Conservation (phyloP, 176 grass and related monocot genomes). For the Leersia perrieri region DNA sequence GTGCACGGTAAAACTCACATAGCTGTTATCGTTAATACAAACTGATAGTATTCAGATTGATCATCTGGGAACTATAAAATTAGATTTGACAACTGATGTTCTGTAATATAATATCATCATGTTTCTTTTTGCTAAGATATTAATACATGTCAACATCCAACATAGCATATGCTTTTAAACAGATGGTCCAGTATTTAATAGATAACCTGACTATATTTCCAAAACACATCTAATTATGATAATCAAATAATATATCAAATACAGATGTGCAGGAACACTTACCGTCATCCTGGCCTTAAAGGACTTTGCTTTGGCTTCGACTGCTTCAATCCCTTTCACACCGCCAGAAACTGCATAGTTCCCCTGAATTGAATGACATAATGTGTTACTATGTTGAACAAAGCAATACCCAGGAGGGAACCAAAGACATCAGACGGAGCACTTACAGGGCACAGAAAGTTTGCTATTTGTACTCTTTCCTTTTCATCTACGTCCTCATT, state of each 20-base stretch:
- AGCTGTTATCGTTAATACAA: not conserved
- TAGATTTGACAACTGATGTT: not conserved
- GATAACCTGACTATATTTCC: not conserved
- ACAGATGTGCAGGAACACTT: slow-evolving; percentile 30
- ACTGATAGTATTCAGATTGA: not conserved
- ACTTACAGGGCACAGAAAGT: slow-evolving; percentile 89
- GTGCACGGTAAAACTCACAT: not conserved
- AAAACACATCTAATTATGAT: not conserved
- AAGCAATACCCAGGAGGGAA: not conserved
- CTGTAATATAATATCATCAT: not conserved
- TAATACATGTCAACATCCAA: not conserved
- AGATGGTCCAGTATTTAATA: not conserved
- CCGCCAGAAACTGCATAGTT: slow-evolving; percentile 98
- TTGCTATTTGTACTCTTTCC: slow-evolving; percentile 88
- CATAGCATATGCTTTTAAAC: not conserved
- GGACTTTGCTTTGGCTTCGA: slow-evolving; percentile 96
- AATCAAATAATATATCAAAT: not conserved
- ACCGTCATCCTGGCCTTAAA: slow-evolving; percentile 99
- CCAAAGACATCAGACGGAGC: slow-evolving; percentile 6
- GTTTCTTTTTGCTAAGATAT: not conserved
- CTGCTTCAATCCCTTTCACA: slow-evolving; percentile 90
- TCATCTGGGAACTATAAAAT: not conserved
- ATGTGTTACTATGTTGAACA: not conserved
- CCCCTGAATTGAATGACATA: slow-evolving; percentile 41
- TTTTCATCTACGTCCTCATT: slow-evolving; percentile 85